Base-by-base conservation (phyloP, 83 land plant species). In the Picea abies region DNA sequence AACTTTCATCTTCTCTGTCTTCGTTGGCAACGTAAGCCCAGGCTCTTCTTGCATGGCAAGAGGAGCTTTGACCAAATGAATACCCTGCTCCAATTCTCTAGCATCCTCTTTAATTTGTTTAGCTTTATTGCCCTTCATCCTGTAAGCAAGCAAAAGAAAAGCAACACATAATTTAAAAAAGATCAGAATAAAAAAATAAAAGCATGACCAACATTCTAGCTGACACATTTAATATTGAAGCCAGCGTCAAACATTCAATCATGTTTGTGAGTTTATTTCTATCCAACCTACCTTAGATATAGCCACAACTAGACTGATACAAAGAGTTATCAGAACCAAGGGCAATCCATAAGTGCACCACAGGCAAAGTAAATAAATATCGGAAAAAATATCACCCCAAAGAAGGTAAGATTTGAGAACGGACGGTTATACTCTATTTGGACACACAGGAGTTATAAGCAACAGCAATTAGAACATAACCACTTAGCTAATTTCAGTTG, bases 51-150 rank as follows among this genome's bases (percentile, higher is more conserved):
- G 82, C 76, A 92, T 87, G 32, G 88, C 92, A 35, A 52, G 67
- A 3, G 99, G 99, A 29, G 95, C 93, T 87, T 93, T 94, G 82
- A 96, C 93, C 85, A 97, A 20, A 63, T 85, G 84, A 52, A 97
- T 95, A 86, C 89, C 81, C 81, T 96, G 97, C 80, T 94, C 92
- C 88, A 97, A 84, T 88, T 97, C 98, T 68, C 71, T 87, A 2
- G 69, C 82, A 5, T 89, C 99, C 79, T 90, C 96, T 76, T 79
- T 88, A 71, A 67, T 86, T 82, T 85, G 90, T 73, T 89, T 82
- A 63, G 85, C 82, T 62, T 89, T 94, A 89, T 91, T 94, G 10
- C 89, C 93, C 86, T 92, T 95, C 94, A 91, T 92, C 88, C 98
- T 95, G 94, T 25, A 14, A 47, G 3, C 49, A 76, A 65, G 60